Evolutionary conservation across 306 rosid genomes (phyloP).

Genomic region (Prunus fruticosa): DNA sequence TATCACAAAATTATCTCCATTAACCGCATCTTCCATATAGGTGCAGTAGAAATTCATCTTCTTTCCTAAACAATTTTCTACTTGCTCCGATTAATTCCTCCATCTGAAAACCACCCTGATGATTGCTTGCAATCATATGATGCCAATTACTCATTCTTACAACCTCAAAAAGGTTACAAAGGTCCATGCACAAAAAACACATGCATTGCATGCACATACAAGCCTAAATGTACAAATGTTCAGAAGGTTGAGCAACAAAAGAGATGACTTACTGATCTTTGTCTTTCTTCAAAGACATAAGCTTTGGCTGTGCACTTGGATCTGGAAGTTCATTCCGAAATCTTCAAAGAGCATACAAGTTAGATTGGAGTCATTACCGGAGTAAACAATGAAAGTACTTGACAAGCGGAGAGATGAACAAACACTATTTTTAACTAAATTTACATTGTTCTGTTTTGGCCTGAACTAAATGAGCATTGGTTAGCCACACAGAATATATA

Average conservation of each 20-base stretch:
- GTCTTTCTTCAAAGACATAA: conserved; percentile 81
- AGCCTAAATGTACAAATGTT: conserved; percentile 1
- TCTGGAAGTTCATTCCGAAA: conserved; percentile 99
- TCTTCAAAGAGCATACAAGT: conserved; percentile 41
- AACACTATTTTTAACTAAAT: not conserved
- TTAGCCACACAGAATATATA: not conserved
- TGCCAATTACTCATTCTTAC: not conserved
- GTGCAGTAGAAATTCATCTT: not conserved
- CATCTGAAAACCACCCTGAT: not conserved
- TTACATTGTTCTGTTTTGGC: not conserved
- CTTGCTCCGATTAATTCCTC: not conserved
- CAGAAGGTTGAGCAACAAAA: not conserved
- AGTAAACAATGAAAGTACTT: conserved; percentile 9
- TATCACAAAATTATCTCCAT: not conserved
- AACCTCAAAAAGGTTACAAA: not conserved
- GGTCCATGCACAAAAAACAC: not conserved
- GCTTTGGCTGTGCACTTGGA: conserved; percentile 98
- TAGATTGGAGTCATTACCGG: conserved; percentile 26
- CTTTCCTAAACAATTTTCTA: not conserved
- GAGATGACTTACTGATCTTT: conserved; percentile 76
- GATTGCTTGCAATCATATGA: not conserved
- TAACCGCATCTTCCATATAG: not conserved
- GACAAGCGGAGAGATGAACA: not conserved
- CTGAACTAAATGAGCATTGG: not conserved
- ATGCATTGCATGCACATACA: not conserved